phyloP scores from a whole-genome alignment of 2,329 filamentous ascomycete genomes.

The Cladorrhinum sp. region DNA sequence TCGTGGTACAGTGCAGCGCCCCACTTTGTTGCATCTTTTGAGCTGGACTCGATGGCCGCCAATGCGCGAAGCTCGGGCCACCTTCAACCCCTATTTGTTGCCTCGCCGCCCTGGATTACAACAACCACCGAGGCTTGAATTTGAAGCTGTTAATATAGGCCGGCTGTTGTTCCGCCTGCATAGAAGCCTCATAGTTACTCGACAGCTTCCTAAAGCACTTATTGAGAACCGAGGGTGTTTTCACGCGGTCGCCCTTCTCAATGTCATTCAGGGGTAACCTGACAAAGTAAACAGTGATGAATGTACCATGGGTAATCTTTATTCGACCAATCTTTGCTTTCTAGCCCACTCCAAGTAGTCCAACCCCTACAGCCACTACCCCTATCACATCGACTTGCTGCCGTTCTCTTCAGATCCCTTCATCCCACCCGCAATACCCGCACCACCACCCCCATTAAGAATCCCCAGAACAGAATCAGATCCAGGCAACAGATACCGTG shows the following conservation, averaged over 20 bases:
- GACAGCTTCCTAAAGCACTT: too few species aligned
- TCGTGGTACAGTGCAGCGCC: background rate
- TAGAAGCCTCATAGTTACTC: too few species aligned
- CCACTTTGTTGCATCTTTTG: background rate
- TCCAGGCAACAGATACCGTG: slow-evolving; percentile 1
- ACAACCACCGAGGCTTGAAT: background rate
- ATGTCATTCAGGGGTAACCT: too few species aligned
- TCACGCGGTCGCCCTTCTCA: too few species aligned
- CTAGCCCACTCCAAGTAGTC: too few species aligned
- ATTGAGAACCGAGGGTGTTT: too few species aligned
- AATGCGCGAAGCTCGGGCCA: background rate
- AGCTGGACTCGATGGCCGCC: background rate
- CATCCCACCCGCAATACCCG: background rate
- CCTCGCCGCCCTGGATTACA: background rate
- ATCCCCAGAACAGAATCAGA: slow-evolving; percentile 1
- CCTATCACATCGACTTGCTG: background rate
- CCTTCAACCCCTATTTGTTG: background rate
- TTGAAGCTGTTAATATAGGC: background rate
- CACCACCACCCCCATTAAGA: background rate
- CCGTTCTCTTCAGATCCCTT: background rate
- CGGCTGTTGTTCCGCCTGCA: too few species aligned
- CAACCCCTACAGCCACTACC: background rate
- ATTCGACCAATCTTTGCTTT: too few species aligned
- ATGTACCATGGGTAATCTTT: too few species aligned
- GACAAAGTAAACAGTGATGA: too few species aligned